phyloP scores from a whole-genome alignment of 108 stramenopile species.

The Skeletonema grethae region DNA sequence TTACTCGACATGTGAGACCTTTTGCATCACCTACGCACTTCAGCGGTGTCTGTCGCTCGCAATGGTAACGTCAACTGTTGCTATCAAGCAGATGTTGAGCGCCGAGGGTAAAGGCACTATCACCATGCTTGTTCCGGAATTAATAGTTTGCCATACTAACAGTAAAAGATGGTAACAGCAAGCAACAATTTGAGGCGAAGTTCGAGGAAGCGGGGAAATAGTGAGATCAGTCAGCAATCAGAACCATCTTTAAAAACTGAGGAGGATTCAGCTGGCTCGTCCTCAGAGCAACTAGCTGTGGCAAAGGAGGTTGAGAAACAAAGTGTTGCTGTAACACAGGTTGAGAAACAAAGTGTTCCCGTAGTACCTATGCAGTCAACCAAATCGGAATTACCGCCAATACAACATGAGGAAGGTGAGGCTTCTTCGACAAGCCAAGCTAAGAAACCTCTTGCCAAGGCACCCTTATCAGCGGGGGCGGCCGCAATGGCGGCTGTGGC shows the following conservation, averaged over 20 bases:
- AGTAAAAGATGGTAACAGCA: slow-evolving; percentile 1
- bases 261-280: slow-evolving; percentile 2
- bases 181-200: slow-evolving; percentile 9
- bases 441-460: not conserved
- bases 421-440: not conserved
- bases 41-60: too few relatives aligned
- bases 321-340: not conserved
- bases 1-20: too few relatives aligned
- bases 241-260: slow-evolving; percentile 5
- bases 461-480: not conserved
- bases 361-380: not conserved
- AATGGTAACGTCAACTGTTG: not conserved
- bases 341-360: not conserved
- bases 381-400: not conserved
- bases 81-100: not conserved
- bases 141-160: not conserved
- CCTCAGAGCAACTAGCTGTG: not conserved
- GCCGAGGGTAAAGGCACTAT: too few relatives aligned
- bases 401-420: not conserved
- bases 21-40: too few relatives aligned
- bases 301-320: not conserved
- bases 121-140: not conserved
- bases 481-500: slow-evolving; percentile 6
- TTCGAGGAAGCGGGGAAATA: slow-evolving; percentile 13
- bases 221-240: slow-evolving; percentile 5